A percentile compares a stretch with the other conserved stretches of the same genome.
Evolutionary conservation across 495 filamentous ascomycete genomes (phyloP).

Genomic region (Aspergillus hancockii): DNA sequence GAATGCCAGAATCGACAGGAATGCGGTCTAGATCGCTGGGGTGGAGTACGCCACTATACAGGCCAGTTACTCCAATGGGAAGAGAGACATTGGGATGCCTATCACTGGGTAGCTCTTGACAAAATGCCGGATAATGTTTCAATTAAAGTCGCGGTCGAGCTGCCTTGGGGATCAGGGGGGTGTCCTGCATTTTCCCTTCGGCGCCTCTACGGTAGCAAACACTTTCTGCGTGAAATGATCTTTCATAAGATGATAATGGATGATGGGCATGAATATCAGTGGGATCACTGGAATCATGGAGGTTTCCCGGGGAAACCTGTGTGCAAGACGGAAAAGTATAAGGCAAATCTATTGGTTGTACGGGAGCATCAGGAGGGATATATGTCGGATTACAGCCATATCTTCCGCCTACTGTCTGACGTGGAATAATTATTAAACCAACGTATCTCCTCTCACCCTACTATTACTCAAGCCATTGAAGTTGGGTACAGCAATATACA

Average conservation of each 20-base stretch:
- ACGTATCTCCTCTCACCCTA: background rate
- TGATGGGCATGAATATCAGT: constrained; percentile 1
- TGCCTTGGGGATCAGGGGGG: background rate
- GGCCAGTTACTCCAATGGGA: constrained; percentile 2
- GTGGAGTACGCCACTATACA: background rate
- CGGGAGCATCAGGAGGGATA: constrained; percentile 9
- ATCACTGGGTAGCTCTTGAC: background rate
- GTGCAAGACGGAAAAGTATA: background rate
- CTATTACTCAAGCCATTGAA: no score
- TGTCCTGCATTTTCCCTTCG: constrained; percentile 8
- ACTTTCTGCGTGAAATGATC: constrained; percentile 10
- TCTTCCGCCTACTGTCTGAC: constrained; percentile 11
- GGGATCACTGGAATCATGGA: no score
- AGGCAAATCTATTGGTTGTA: constrained; percentile 10
- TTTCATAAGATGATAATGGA: constrained; percentile 7
- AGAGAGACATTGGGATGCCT: background rate
- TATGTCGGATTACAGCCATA: constrained; percentile 6
- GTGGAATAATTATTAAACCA: background rate
- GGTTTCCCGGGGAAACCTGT: background rate
- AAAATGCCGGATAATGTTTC: constrained; percentile 8
- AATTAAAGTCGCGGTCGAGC: constrained; percentile 7
- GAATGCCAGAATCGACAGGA: constrained; percentile 12
- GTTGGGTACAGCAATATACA: no score
- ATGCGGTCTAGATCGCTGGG: constrained; percentile 4
- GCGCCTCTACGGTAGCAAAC: constrained; percentile 1